Base-by-base conservation (phyloP, 2,329 filamentous ascomycete species). In the Clonostachys byssicola region DNA sequence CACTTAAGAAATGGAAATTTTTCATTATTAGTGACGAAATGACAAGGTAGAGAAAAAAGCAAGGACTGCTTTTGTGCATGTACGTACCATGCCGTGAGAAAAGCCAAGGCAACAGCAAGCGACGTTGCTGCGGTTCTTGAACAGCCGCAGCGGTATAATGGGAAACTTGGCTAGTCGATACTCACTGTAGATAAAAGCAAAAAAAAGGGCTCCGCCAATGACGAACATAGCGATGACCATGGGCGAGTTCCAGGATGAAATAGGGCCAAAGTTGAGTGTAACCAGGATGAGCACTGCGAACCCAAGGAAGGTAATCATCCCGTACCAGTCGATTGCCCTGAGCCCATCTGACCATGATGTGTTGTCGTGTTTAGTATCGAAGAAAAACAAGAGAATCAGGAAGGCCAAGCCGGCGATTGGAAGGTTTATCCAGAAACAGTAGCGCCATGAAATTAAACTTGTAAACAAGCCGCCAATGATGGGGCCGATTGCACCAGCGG, bases 251-350 rank as follows among this genome's bases (percentile, higher is more conserved):
- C 90, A 95, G 2, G 91, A 81, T 18, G 75, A 74, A 45, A 90
- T 79, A 43, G 89, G 90, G 47, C 91, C 92, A 51, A 92, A 89
- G 60, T 95, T 86, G 12, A 96, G 80, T 1, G 89, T 91, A 39
- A 96, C 81, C 5, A 96, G 80, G 53, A 95, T 75, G 88, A 95
- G 92, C 17, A 95, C 73, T 0, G 88, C 92, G 18, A 86, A 89
- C 39, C 86, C 87, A 20, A 92, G 78, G 60, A 95, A 81, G 33
- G 77, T 65, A 5, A 76, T 13, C 48, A 71, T 77, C 35, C 78
- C 78, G 0, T 71, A 51, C 79, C 79, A 83, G 63, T 83, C 80
- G 42, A 83, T 73, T 16, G 85, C 84, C 34, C 78, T 74, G 6
- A 89, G 67, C 1, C 86, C 86, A 45, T 83, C 64, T 45, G 72